phyloP scores from a whole-genome alignment of 768 basidiomycete species.

The Sutorius australiensis region DNA sequence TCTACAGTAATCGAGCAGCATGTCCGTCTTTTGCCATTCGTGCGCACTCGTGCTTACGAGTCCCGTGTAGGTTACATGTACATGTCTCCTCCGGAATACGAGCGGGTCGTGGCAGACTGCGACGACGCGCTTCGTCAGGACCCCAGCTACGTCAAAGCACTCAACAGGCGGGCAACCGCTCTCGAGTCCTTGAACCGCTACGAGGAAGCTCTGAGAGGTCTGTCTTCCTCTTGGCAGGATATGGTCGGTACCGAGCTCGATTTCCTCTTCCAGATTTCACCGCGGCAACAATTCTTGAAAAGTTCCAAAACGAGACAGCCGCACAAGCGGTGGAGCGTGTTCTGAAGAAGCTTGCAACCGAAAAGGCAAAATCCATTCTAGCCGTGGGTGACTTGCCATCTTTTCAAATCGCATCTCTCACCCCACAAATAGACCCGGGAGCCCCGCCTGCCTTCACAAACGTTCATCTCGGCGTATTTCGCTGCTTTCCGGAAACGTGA shows the following conservation, averaged over 20 bases:
- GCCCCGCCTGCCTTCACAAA: slow-evolving; percentile 80
- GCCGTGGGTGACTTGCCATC: slow-evolving; percentile 39
- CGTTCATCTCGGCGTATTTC: slow-evolving; percentile 94
- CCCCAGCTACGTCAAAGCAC: slow-evolving; percentile 78
- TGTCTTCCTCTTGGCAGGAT: slow-evolving; percentile 15
- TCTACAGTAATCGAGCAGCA: slow-evolving; percentile 95
- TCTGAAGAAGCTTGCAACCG: slow-evolving; percentile 72
- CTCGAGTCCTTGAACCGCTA: slow-evolving; percentile 70
- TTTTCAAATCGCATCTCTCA: not conserved
- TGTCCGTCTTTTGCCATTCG: slow-evolving; percentile 49
- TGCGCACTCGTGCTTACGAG: not conserved
- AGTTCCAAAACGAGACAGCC: slow-evolving; percentile 80
- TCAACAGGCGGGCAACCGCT: slow-evolving; percentile 86
- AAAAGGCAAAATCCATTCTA: slow-evolving; percentile 72
- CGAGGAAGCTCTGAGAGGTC: slow-evolving; percentile 79
- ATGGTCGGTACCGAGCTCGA: not conserved
- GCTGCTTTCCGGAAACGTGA: slow-evolving; percentile 90
- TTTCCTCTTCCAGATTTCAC: slow-evolving; percentile 69
- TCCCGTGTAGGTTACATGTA: slow-evolving; percentile 75
- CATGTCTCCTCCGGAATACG: slow-evolving; percentile 79
- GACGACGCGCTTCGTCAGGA: slow-evolving; percentile 84
- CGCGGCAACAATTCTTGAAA: slow-evolving; percentile 91
- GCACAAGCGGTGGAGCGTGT: slow-evolving; percentile 88
- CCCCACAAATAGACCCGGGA: slow-evolving; percentile 49
- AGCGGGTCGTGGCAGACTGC: slow-evolving; percentile 84